Base-by-base conservation (phyloP, 2,329 filamentous ascomycete species). In the Blastomyces percursus region DNA sequence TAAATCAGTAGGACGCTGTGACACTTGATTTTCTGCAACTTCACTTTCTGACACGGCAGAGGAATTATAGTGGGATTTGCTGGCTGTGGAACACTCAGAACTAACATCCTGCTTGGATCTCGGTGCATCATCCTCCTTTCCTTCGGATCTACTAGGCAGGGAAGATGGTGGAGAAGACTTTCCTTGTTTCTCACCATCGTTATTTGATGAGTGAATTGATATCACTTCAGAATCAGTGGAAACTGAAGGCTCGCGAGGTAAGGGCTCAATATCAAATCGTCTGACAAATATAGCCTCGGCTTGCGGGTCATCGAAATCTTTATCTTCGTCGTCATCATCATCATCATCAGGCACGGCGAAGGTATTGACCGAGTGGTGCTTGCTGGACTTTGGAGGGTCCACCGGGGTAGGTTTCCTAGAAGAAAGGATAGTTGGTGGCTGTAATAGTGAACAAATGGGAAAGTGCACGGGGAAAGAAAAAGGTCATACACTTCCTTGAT, bases 331-430 rank as follows among this genome's bases (percentile, higher is more conserved):
- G 14, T 71, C 70, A 55, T 73, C 73, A 4, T n/a, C n/a, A n/a
- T n/a, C n/a, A 35, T 78, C 74, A 19, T 76, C 75, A 16, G 77
- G 75, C 8, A 77, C 75, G 58, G 69, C 70, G 63, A 77, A 78
- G 14, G 71, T 76, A 62, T 78, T 78, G 30, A 67, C 71, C 2
- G 70, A 63, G 62, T 35, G 59, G 66, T 14, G 60, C 12, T 64
- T 32, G 40, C 19, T 40, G 19, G 57, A n/a, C 58, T 55, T 55
- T n/a, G 35, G 50, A 57, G 38, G 35, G 16, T 56, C 51, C 19
- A 14, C n/a, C 3, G 5, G 24, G 46, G 38, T 3, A 42, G n/a
- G 50, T 48, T 44, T 32, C 48, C 61, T 60, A n/a, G 16, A 40
- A 35, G 7, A 30, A 35, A 12, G 9, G 21, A 27, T 54, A 16